Evolutionary conservation across 2,329 filamentous ascomycete genomes (phyloP).

Genomic region (Tolypocladium amazonense): DNA sequence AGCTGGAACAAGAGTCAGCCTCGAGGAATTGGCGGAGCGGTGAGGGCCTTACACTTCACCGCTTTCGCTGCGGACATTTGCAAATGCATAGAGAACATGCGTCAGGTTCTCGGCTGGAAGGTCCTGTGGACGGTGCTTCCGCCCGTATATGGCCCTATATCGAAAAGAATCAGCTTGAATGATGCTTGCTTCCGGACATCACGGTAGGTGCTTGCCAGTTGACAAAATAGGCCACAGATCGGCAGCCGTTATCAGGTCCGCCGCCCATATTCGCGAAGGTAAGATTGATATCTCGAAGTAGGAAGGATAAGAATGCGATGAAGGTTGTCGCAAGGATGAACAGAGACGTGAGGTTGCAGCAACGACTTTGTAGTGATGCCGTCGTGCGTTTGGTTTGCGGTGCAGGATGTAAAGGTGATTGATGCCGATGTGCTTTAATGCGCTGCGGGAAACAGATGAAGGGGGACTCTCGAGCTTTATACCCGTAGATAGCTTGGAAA

Average conservation of each 20-base stretch:
- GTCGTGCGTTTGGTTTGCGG: background rate
- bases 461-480: background rate
- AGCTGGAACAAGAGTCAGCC: conserved; percentile 11
- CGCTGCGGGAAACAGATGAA: background rate
- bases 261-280: conserved; percentile 2
- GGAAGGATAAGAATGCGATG: background rate
- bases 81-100: conserved; percentile 84
- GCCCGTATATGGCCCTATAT: conserved; percentile 67
- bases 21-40: background rate
- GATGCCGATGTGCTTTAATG: background rate
- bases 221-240: conserved; percentile 62
- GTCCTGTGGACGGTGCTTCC: conserved; percentile 77
- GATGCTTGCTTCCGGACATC: background rate
- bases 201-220: conserved; percentile 41
- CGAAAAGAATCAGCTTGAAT: conserved; percentile 8
- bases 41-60: conserved; percentile 57
- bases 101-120: conserved; percentile 73
- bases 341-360: background rate
- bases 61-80: conserved; percentile 67
- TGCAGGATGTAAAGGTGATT: background rate
- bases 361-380: no score
- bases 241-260: conserved; percentile 34
- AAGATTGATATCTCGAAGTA: background rate
- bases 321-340: background rate
- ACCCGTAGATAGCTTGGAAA: background rate